phyloP scores from a whole-genome alignment of 371 early-diverging fungal genomes.

The Synchytrium microbalum region DNA sequence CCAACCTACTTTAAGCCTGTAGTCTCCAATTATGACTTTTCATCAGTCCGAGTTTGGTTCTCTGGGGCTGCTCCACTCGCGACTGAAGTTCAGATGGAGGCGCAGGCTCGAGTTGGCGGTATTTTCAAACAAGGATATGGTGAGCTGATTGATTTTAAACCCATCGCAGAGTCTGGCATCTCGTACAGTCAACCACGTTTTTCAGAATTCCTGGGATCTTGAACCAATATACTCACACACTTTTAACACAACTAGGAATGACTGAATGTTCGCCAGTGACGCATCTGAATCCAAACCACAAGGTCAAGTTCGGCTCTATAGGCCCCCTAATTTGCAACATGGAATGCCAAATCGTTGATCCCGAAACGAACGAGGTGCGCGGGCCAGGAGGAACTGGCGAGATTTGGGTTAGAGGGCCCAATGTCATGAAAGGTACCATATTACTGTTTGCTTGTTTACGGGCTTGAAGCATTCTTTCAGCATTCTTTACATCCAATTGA shows the following conservation, averaged over 20 bases:
- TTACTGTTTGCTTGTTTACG: no score
- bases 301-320: constrained; percentile 64
- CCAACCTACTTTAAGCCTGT: constrained; percentile 31
- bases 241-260: no score
- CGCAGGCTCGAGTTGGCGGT: constrained; percentile 45
- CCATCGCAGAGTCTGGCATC: no score
- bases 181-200: no score
- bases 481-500: no score
- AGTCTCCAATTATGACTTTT: constrained; percentile 56
- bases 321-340: constrained; percentile 58
- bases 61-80: constrained; percentile 80
- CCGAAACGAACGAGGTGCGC: constrained; percentile 19
- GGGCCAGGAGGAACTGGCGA: constrained; percentile 42
- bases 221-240: no score
- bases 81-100: constrained; percentile 44
- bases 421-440: constrained; percentile 64
- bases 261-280: no score
- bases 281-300: no score
- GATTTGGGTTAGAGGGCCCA: constrained; percentile 73
- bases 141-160: no score
- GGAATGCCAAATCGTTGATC: constrained; percentile 51
- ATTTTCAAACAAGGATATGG: constrained; percentile 53
- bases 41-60: constrained; percentile 46
- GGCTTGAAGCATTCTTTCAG: no score
- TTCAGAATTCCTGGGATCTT: no score